Base-by-base conservation (phyloP, 176 grass and related monocot genomes). In the Puccinellia tenuiflora region DNA sequence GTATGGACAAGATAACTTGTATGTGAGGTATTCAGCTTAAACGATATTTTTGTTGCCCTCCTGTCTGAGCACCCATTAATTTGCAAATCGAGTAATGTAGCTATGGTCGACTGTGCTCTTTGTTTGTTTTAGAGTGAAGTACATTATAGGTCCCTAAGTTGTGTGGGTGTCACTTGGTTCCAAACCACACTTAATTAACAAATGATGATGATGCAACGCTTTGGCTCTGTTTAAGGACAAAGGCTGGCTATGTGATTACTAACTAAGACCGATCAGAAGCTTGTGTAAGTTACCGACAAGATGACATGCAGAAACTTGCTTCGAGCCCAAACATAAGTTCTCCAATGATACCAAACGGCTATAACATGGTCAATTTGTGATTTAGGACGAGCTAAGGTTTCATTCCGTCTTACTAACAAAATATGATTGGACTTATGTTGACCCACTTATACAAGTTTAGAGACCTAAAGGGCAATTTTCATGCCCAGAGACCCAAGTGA, bases 61-160 rank as follows among this genome's bases (percentile, higher is more conserved):
- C 20, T 9, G 17, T 72, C 69, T 81, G 28, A 69, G 30, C 15
- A 39, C 24, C 21, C 15, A 59, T 72, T 35, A 55, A 30, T 22
- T 57, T 56, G 25, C 18, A 45, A 60, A 34, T 18, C 20, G 31
- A 57, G 30, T 68, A 12, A 13, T 70, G 1, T 34, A 43, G 50
- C 35, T 78, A 15, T 84, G 60, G 43, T 77, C n/a, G 31, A 45
- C 17, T 85, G 12, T 71, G 52, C 31, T 73, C 21, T 76, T 69
- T 67, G 76, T 81, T 79, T 70, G 13, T 76, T 70, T 46, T 4
- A 38, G 63, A 60, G 39, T n/a, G 17, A 68, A 39, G 65, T 68
- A 34, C 65, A 68, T 9, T 68, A 12, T 68, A 68, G 34, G 65
- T 68, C 65, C 35, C 8, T 38, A 39, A 68, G 34, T 39, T 67